Percentiles rank a stretch among this genome's conserved stretches.
phyloP scores from a whole-genome alignment of 176 grass and related monocot species.

The Musa itinerans region DNA sequence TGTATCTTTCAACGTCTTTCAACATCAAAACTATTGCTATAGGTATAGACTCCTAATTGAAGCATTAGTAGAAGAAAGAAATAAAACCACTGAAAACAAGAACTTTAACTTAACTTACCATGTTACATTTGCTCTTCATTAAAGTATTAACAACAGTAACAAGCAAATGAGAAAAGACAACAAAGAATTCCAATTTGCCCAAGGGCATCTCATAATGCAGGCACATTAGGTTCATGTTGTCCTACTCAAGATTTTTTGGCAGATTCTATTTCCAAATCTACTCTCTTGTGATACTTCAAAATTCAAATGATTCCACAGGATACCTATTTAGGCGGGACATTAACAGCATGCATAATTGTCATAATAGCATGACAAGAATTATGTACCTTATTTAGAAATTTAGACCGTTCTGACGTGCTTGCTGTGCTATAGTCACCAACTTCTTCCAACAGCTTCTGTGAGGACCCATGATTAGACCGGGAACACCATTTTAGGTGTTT shows the following conservation, averaged over 20 bases:
- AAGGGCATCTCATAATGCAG: no score
- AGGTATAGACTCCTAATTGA: neutral
- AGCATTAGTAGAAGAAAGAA: neutral
- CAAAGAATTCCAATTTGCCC: neutral
- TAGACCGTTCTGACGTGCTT: slow-evolving; percentile 39
- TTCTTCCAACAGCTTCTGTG: slow-evolving; percentile 42
- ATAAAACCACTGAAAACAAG: neutral
- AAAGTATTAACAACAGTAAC: neutral
- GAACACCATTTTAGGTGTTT: slow-evolving; percentile 47
- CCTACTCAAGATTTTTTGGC: no score
- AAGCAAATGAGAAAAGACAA: neutral
- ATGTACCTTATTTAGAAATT: slow-evolving; percentile 52
- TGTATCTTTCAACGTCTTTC: neutral
- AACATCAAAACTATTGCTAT: neutral
- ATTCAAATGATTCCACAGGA: neutral
- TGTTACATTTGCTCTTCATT: neutral
- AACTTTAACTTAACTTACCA: no score
- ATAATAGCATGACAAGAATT: neutral
- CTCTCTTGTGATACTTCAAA: neutral
- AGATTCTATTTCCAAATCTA: no score
- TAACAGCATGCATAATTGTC: neutral
- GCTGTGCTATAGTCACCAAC: slow-evolving; percentile 24
- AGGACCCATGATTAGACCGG: slow-evolving; percentile 34
- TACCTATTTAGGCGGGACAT: neutral
- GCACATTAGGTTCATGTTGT: no score